Percentiles rank a stretch among this genome's conserved stretches.
Conservation (phyloP, 495 filamentous ascomycete genomes). For the Neurospora sublineolata region DNA sequence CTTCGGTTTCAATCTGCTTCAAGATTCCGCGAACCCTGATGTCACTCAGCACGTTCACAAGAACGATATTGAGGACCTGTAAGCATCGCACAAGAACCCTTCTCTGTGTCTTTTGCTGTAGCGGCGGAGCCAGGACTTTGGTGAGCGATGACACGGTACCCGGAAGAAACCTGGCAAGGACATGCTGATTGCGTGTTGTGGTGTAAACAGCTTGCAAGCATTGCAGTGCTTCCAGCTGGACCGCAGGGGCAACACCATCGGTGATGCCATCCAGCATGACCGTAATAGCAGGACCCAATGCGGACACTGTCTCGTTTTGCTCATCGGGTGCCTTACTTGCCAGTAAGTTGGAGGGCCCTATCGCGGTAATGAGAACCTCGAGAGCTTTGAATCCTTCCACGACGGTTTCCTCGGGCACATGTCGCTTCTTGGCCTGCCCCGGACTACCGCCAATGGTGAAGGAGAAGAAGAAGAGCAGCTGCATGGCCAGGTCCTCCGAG, state of each 20-base stretch:
- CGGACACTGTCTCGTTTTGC: conserved; percentile 52
- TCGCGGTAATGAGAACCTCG: conserved; percentile 28
- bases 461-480: conserved; percentile 75
- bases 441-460: conserved; percentile 66
- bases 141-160: conserved; percentile 76
- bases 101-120: conserved; percentile 50
- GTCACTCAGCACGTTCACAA: conserved; percentile 59
- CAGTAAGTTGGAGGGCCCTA: conserved; percentile 26
- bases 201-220: conserved; percentile 52
- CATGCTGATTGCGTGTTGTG: conserved; percentile 54
- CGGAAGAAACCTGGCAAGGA: conserved; percentile 74
- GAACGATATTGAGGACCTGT: conserved; percentile 43
- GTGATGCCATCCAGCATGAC: conserved; percentile 61
- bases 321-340: background rate
- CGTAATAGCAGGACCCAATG: conserved; percentile 76
- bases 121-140: conserved; percentile 58
- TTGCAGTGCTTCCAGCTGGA: conserved; percentile 55
- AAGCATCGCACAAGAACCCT: conserved; percentile 53
- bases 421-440: conserved; percentile 30
- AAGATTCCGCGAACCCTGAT: conserved; percentile 32
- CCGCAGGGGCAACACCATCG: conserved; percentile 44
- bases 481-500: conserved; percentile 58
- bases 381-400: conserved; percentile 39
- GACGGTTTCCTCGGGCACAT: conserved; percentile 56
- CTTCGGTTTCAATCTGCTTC: conserved; percentile 14